Conservation (phyloP, 2,329 filamentous ascomycete genomes). For the Xylaria sp. region DNA sequence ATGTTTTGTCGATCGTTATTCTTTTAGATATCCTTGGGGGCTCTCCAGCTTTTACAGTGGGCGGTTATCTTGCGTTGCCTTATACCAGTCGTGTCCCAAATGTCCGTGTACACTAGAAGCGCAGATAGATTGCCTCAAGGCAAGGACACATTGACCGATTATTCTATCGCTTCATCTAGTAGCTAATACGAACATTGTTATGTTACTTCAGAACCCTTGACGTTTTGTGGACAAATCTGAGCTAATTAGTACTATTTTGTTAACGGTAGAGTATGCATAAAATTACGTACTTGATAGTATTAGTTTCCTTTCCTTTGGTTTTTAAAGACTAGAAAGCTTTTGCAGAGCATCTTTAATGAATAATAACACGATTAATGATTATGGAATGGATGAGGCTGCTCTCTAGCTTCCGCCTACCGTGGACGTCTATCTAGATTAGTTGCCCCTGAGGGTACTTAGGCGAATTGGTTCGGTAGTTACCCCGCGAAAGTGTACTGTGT, state of each 20-base stretch:
- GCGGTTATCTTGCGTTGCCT: slow-evolving; percentile 23
- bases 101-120: slow-evolving; percentile 45
- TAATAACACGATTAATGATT: no score
- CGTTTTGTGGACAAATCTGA: no score
- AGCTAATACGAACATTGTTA: slow-evolving; percentile 51
- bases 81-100: slow-evolving; percentile 33
- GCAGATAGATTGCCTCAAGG: slow-evolving; percentile 47
- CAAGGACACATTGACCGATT: slow-evolving; percentile 33
- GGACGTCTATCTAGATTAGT: no score
- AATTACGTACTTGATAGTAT: no score
- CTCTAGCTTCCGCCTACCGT: no score
- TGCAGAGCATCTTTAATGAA: no score
- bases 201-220: slow-evolving; percentile 34
- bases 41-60: slow-evolving; percentile 32
- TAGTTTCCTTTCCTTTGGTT: no score
- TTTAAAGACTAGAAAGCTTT: no score
- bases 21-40: slow-evolving; percentile 45
- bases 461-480: neutral
- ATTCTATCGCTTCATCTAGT: slow-evolving; percentile 39
- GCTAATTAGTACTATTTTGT: no score
- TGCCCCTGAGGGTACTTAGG: no score
- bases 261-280: no score
- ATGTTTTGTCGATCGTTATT: slow-evolving; percentile 42
- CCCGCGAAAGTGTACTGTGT: neutral
- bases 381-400: no score